Base-by-base conservation (phyloP, 2,329 filamentous ascomycete genomes). In the Macrophomina pseudophaseolina region DNA sequence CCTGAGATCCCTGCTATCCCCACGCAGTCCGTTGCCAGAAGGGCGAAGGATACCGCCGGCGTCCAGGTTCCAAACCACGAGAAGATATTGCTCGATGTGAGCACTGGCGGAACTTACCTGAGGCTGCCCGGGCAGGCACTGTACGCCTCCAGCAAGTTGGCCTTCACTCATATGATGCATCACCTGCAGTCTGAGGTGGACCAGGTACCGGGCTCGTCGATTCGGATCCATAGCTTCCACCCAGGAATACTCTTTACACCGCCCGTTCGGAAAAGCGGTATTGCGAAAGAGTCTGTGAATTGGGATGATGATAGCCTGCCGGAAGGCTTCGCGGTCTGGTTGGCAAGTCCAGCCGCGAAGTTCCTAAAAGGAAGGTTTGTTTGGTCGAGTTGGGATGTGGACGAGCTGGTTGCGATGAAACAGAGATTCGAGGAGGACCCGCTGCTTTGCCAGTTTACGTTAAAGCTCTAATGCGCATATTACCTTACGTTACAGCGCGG, bases 301-400 rank as follows among this genome's bases (percentile, higher is more conserved):
- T 64, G 62, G 62, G 62, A 64, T 54, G 48, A 64, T 12, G 35
- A 42, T 14, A 64, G 48, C 23, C n/a, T 64, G 48, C 49, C 44
- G 6, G 42, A 11, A 16, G 44, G 58, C 5, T 78, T 78, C 67
- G 68, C 64, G 14, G 71, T 78, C 7, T 78, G 76, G 76, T 68
- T 77, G n/a, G 72, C 76, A 33, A 73, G 70, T 53, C 68, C 70
- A 1, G 73, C 75, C 53, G 73, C 71, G 11, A 53, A 51, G 5
- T 72, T 70, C 33, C 18, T 71, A 18, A 65, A 51, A 16, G 69
- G 70, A 2, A 67, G 65, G 52, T 68, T 71, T 46, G 63, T 72
- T 9, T 75, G 67, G 68, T 66, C 70, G 9, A 73, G 74, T 40
- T 77, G 74, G 74, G 75, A 77, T 65, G 72, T 74, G 12, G 71